Conservation (phyloP, 768 basidiomycete species). For the Xanthoconium stramineum region DNA sequence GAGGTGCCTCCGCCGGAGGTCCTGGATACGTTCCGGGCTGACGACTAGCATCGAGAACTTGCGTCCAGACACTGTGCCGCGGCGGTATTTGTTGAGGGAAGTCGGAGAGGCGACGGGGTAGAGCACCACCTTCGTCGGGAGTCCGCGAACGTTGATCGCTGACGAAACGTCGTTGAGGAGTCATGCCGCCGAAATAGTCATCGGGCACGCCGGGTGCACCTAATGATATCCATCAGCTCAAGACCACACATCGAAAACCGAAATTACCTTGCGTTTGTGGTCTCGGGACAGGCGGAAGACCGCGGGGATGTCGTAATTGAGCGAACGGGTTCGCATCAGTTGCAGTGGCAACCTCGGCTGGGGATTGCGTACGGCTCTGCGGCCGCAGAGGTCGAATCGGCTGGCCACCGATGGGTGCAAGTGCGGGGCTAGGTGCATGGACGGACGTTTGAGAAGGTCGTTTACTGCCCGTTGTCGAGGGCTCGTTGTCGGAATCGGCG, state of each 20-base stretch:
- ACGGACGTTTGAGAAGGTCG: slow-evolving; percentile 26
- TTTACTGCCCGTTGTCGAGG: slow-evolving; percentile 33
- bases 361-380: slow-evolving; percentile 30
- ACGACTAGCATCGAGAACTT: slow-evolving; percentile 73
- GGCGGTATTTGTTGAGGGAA: slow-evolving; percentile 45
- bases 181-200: slow-evolving; percentile 35
- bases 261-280: slow-evolving; percentile 43
- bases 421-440: slow-evolving; percentile 19
- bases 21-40: slow-evolving; percentile 40
- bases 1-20: slow-evolving; percentile 36
- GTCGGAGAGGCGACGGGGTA: slow-evolving; percentile 54
- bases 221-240: slow-evolving; percentile 9
- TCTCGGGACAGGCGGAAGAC: slow-evolving; percentile 62
- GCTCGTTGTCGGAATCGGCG: slow-evolving; percentile 58
- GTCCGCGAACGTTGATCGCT: slow-evolving; percentile 58
- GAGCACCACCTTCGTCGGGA: slow-evolving; percentile 55
- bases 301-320: slow-evolving; percentile 56
- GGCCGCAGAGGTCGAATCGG: slow-evolving; percentile 29
- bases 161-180: slow-evolving; percentile 45
- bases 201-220: slow-evolving; percentile 40
- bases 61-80: slow-evolving; percentile 82
- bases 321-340: slow-evolving; percentile 39
- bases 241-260: neutral
- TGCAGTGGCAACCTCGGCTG: slow-evolving; percentile 27
- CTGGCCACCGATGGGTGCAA: slow-evolving; percentile 16